Evolutionary conservation across 2,329 filamentous ascomycete species (phyloP).

Genomic region (Trichoderma afroharzianum): DNA sequence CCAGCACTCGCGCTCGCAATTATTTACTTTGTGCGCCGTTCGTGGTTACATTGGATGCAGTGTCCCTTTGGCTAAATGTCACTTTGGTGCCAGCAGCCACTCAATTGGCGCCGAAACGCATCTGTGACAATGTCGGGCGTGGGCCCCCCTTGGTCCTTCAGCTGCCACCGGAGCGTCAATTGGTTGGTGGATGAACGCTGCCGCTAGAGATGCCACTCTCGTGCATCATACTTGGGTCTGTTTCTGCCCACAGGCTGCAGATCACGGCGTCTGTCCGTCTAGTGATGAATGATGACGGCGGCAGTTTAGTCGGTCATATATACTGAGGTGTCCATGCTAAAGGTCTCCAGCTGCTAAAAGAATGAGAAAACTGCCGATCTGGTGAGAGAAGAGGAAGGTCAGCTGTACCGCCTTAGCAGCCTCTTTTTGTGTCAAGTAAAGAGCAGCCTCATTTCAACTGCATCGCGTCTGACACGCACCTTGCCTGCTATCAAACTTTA

Average conservation of each 20-base stretch:
- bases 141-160: background rate
- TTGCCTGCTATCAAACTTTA: background rate
- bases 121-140: conserved; percentile 9
- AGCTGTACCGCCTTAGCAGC: background rate
- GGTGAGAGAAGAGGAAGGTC: background rate
- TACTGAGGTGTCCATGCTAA: background rate
- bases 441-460: background rate
- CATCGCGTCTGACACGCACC: background rate
- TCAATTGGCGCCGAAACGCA: conserved; percentile 16
- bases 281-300: background rate
- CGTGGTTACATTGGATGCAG: background rate
- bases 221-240: background rate
- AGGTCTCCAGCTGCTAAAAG: background rate
- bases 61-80: background rate
- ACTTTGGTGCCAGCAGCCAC: background rate
- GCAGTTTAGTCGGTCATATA: background rate
- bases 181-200: conserved; percentile 11
- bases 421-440: background rate
- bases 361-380: background rate
- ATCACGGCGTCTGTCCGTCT: background rate
- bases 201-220: background rate
- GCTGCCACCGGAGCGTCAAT: background rate
- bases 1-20: background rate
- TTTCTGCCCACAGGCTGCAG: background rate
- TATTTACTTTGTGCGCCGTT: background rate